phyloP scores from a whole-genome alignment of 257 asterid genomes.

The Prunella vulgaris region DNA sequence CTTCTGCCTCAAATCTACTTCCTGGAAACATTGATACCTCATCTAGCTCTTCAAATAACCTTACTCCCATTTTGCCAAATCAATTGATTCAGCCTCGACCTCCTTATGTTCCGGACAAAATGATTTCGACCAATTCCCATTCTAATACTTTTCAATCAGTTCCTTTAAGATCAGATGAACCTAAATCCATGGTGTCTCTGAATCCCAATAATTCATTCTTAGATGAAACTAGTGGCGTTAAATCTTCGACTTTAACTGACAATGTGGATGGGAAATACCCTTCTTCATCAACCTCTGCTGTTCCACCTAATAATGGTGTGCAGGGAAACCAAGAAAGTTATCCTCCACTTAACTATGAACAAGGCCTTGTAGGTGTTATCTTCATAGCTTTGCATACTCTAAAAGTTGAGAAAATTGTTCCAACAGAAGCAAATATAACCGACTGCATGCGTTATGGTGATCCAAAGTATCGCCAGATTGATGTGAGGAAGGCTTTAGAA shows the following conservation, averaged over 20 bases:
- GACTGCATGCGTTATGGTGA: slow-evolving; percentile 51
- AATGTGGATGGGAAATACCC: slow-evolving; percentile 6
- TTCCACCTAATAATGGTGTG: slow-evolving; percentile 8
- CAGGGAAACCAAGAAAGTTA: slow-evolving; percentile 21
- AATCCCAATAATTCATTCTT: not conserved
- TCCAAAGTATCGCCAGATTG: slow-evolving; percentile 30
- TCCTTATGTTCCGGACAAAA: slow-evolving; percentile 17
- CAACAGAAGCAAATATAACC: slow-evolving; percentile 42
- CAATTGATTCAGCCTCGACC: slow-evolving; percentile 14
- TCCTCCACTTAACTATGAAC: slow-evolving; percentile 22
- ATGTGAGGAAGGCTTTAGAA: slow-evolving; percentile 39
- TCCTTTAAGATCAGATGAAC: slow-evolving; percentile 17
- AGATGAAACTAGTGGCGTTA: not conserved
- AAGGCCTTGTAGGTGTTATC: slow-evolving; percentile 35
- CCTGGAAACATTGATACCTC: slow-evolving; percentile 13
- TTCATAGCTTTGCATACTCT: slow-evolving; percentile 40
- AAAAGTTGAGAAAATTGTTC: slow-evolving; percentile 43
- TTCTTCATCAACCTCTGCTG: slow-evolving; percentile 6
- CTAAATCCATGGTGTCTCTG: slow-evolving; percentile 5
- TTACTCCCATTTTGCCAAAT: not conserved
- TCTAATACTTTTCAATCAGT: not conserved
- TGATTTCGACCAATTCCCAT: not conserved
- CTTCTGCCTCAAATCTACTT: slow-evolving; percentile 14
- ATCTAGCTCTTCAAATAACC: not conserved
- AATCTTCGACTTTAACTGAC: not conserved